These are phyloP conservation scores for Candida sp. DNA, from an alignment of 1,139 yeast species.

Conservation along the genomic window DNA sequence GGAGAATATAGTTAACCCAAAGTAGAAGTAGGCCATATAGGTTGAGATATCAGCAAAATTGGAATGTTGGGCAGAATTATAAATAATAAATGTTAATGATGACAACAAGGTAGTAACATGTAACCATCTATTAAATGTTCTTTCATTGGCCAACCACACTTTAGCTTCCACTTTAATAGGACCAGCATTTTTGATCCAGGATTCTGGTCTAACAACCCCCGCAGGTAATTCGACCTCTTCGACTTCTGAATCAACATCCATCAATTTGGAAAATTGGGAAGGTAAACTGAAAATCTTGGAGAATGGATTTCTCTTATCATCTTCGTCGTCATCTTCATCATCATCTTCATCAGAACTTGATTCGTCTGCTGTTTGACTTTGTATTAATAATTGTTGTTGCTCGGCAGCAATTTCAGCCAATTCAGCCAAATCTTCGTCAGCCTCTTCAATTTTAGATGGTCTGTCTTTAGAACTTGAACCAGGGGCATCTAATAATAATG, in stretches of 20 bases:
- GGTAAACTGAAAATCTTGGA: slow-evolving; percentile 25
- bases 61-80: slow-evolving; percentile 69
- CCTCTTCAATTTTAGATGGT: slow-evolving; percentile 4
- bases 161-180: slow-evolving; percentile 94
- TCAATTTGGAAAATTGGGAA: slow-evolving; percentile 32
- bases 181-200: slow-evolving; percentile 81
- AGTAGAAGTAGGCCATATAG: slow-evolving; percentile 73
- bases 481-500: slow-evolving; percentile 18
- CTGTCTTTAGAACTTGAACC: slow-evolving; percentile 3
- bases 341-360: slow-evolving; percentile 11
- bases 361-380: slow-evolving; percentile 3
- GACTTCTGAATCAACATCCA: slow-evolving; percentile 82
- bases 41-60: slow-evolving; percentile 56
- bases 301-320: slow-evolving; percentile 20
- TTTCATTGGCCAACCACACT: slow-evolving; percentile 97
- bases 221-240: slow-evolving; percentile 80
- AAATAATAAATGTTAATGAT: slow-evolving; percentile 82
- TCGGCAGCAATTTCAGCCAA: slow-evolving; percentile 9
- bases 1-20: slow-evolving; percentile 74
- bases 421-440: slow-evolving; percentile 9
- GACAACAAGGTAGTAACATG: slow-evolving; percentile 86
- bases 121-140: slow-evolving; percentile 95
- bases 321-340: slow-evolving; percentile 37
- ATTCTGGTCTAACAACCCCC: slow-evolving; percentile 82
- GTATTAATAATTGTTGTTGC: slow-evolving; percentile 2